These are phyloP conservation scores for Botrytis tulipae DNA, from an alignment of 2,329 filamentous ascomycete genomes.

Conservation along the genomic window DNA sequence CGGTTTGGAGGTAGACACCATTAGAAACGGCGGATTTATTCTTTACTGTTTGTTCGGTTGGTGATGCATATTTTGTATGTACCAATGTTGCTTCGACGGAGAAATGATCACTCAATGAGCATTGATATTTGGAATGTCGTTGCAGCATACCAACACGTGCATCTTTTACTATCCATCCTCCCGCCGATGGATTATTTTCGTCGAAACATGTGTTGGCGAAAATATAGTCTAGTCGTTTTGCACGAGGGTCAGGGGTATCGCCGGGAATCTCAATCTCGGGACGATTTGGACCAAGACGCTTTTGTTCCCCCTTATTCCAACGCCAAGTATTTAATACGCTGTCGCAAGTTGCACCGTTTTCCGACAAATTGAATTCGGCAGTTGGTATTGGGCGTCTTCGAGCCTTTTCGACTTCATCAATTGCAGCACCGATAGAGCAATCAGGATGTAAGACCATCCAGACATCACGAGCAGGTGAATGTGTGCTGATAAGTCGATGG, in stretches of 20 bases:
- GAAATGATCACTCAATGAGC: conserved; percentile 93
- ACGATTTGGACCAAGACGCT: conserved; percentile 62
- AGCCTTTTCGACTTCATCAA: conserved; percentile 64
- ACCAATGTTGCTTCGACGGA: conserved; percentile 77
- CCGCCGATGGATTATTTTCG: conserved; percentile 30
- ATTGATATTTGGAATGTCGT: conserved; percentile 75
- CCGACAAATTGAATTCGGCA: conserved; percentile 71
- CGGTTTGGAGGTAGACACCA: conserved; percentile 33
- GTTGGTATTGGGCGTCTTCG: conserved; percentile 68
- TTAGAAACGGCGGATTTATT: conserved; percentile 31
- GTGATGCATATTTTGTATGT: conserved; percentile 28
- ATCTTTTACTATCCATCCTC: conserved; percentile 66
- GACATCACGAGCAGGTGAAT: conserved; percentile 74
- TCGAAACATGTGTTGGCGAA: conserved; percentile 65
- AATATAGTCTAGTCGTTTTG: conserved; percentile 93
- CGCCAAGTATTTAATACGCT: conserved; percentile 89
- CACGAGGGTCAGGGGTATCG: conserved; percentile 65
- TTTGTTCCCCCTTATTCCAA: conserved; percentile 72
- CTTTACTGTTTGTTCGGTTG: conserved; percentile 21
- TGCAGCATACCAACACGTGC: conserved; percentile 76
- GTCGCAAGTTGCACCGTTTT: conserved; percentile 87
- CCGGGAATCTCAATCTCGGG: conserved; percentile 61
- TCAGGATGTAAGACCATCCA: conserved; percentile 85
- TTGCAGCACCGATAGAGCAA: conserved; percentile 73
- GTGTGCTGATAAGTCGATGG: conserved; percentile 76